A percentile compares a stretch with the other conserved stretches of the same genome.
Conservation (phyloP, 2,329 filamentous ascomycete genomes). For the Xylaria digitata region DNA sequence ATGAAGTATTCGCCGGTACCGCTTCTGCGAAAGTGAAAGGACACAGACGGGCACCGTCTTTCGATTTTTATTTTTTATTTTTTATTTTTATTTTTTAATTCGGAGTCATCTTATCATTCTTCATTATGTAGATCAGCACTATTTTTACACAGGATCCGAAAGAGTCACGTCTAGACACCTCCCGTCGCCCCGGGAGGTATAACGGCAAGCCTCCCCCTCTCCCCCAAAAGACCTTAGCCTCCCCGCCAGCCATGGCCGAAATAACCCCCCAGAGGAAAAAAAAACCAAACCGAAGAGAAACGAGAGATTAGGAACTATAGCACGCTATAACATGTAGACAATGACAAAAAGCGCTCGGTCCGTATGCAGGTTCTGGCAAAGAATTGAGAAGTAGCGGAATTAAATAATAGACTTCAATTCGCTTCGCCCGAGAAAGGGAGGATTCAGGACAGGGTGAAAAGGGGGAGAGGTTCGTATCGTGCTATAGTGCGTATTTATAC, state of each 20-base stretch:
- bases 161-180: slow-evolving; percentile 13
- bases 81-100: too few relatives aligned
- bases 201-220: slow-evolving; percentile 8
- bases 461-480: background rate
- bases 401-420: background rate
- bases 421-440: background rate
- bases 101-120: slow-evolving; percentile 1
- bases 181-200: slow-evolving; percentile 20
- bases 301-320: slow-evolving; percentile 13
- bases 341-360: background rate
- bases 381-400: background rate
- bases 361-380: background rate
- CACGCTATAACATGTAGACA: slow-evolving; percentile 11
- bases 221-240: too few relatives aligned
- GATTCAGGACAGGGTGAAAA: background rate
- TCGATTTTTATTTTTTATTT: too few relatives aligned
- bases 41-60: background rate
- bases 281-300: slow-evolving; percentile 12
- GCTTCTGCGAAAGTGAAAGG: too few relatives aligned
- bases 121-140: slow-evolving; percentile 19
- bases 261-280: background rate
- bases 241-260: background rate
- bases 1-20: background rate
- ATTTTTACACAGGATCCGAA: slow-evolving; percentile 14
- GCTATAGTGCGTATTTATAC: slow-evolving; percentile 9